Evolutionary conservation across 805 yeast genomes (phyloP), one percentile per base, ranked within the genome.

Genomic region (Teunomyces stri): DNA sequence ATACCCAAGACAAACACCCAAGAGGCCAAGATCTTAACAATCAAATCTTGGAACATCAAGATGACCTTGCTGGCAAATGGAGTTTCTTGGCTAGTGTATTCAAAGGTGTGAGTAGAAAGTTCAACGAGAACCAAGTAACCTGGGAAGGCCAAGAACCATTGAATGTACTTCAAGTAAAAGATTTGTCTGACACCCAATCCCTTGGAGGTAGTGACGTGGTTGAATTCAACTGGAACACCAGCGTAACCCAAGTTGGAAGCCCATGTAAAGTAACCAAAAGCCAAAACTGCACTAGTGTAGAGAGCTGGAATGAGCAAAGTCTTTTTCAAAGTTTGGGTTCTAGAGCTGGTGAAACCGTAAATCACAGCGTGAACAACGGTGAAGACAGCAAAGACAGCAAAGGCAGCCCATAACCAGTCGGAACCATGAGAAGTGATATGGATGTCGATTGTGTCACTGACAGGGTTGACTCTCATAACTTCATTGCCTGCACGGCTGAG

Each of bases 371-470:
- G 64, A 25, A 51, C 55, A 34, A 68, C 42, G 12, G 79, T 58
- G n/a, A 72, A 58, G 0, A 72, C 42, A 15, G 69, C 69, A 54
- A 80, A 75, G 33, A 80, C 44, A 4, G 78, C 61, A 56, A 83
- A 81, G 11, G 69, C 83, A 1, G 87, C 76, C 87, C 87, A 83
- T 53, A 78, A 70, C 87, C 86, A 83, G 60, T 79, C 79, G 6
- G 86, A 81, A 60, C 89, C 87, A 55, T 77, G 80, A 11, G 59
- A 51, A 10, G 85, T 81, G 29, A 83, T 50, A 46, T 75, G 76
- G 58, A 80, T 74, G 51, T 80, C 85, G 43, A 74, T 63, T 15
- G 61, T 65, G 5, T 66, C 51, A 6, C 53, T 20, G 12, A 66
- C 59, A 6, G 78, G 76, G 54, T 81, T 81, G 45, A 75, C 54